phyloP scores from a whole-genome alignment of 768 basidiomycete species.

The Xerocomus brunneocitrinus region DNA sequence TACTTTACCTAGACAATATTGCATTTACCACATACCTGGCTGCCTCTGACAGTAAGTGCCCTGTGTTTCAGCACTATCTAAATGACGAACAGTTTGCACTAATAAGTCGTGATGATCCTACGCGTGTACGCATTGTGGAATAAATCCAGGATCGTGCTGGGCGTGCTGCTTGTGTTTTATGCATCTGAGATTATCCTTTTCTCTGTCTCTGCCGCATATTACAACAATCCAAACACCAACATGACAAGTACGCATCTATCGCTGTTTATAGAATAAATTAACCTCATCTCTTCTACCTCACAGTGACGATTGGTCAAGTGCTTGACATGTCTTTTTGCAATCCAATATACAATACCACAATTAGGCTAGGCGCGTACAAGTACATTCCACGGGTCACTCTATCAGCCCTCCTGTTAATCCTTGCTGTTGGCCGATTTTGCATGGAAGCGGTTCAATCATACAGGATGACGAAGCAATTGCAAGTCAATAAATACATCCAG shows the following conservation, averaged over 20 bases:
- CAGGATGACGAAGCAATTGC: slow-evolving; percentile 6
- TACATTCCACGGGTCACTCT: slow-evolving; percentile 11
- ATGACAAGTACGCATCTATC: slow-evolving; percentile 6
- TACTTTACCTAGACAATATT: background rate
- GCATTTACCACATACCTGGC: slow-evolving; percentile 13
- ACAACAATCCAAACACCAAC: slow-evolving; percentile 5
- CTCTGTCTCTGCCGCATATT: background rate
- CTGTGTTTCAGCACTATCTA: background rate
- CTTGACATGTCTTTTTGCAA: slow-evolving; percentile 16
- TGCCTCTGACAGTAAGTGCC: slow-evolving; percentile 17
- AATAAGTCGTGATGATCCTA: slow-evolving; percentile 22
- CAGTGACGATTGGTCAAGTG: slow-evolving; percentile 10
- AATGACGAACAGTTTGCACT: background rate
- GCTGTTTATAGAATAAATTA: background rate
- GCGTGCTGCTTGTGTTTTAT: slow-evolving; percentile 14
- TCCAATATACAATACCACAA: background rate
- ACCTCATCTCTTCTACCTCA: background rate
- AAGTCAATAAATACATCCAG: slow-evolving; percentile 11
- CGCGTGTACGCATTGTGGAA: slow-evolving; percentile 24
- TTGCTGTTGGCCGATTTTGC: slow-evolving; percentile 3
- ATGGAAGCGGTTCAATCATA: slow-evolving; percentile 10
- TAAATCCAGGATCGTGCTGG: slow-evolving; percentile 10
- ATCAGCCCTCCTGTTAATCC: slow-evolving; percentile 7
- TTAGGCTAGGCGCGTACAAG: slow-evolving; percentile 8
- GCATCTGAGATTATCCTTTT: slow-evolving; percentile 1